A percentile compares a stretch with the other conserved stretches of the same genome.
Evolutionary conservation across 768 basidiomycete genomes (phyloP).

Genomic region (Collybia sordida): DNA sequence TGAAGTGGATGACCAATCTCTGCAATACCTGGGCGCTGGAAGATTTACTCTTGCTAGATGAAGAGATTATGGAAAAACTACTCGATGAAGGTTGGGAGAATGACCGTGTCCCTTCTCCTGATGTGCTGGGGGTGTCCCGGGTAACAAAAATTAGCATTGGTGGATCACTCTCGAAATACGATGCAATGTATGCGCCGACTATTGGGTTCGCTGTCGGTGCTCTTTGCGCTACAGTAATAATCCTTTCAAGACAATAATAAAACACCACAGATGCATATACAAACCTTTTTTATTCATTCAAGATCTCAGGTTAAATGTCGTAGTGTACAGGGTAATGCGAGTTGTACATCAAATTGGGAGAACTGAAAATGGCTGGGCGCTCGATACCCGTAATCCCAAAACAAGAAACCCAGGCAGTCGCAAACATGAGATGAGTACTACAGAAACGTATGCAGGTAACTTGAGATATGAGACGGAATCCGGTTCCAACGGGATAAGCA

Average conservation of each 20-base stretch:
- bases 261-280: conserved; percentile 2
- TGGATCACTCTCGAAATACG: not conserved
- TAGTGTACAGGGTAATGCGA: not conserved
- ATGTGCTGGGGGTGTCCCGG: conserved; percentile 35
- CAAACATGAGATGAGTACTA: too few relatives aligned
- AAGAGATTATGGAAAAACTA: conserved; percentile 58
- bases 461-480: too few relatives aligned
- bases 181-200: conserved; percentile 23
- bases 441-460: too few relatives aligned
- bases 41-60: conserved; percentile 72
- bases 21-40: conserved; percentile 87
- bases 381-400: too few relatives aligned
- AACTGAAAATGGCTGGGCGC: too few relatives aligned
- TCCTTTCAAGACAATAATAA: conserved; percentile 29
- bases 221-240: conserved; percentile 25
- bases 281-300: too few relatives aligned
- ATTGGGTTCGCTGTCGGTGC: conserved; percentile 45
- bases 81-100: conserved; percentile 89
- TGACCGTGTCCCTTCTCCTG: conserved; percentile 42
- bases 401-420: too few relatives aligned
- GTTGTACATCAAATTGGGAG: too few relatives aligned
- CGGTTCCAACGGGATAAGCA: too few relatives aligned
- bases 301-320: not conserved
- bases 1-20: conserved; percentile 89
- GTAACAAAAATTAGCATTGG: not conserved